A percentile compares a stretch with the other conserved stretches of the same genome.
phyloP scores from a whole-genome alignment of 2,329 filamentous ascomycete species.

The Fusarium tanahbumbuense region DNA sequence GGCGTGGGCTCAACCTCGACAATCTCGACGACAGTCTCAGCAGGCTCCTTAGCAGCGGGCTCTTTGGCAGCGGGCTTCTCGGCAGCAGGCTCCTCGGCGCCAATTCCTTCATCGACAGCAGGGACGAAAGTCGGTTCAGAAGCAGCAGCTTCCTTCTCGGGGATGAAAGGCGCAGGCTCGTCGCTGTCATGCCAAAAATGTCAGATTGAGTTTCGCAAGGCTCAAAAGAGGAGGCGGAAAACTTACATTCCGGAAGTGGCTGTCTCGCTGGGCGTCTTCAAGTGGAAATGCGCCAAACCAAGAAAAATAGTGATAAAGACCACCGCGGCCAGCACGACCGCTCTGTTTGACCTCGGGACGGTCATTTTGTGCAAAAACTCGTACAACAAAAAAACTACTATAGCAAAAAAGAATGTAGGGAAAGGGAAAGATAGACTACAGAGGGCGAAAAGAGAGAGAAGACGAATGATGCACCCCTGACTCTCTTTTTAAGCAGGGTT shows the following conservation, averaged over 20 bases:
- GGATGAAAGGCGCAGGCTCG: constrained; percentile 25
- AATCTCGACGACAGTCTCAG: constrained; percentile 1
- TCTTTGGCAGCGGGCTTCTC: neutral
- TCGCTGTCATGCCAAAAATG: neutral
- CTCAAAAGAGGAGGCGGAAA: neutral
- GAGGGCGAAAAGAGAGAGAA: neutral
- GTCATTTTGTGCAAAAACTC: constrained; percentile 8
- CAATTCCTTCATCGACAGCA: constrained; percentile 13
- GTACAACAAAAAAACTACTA: neutral
- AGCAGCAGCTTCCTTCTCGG: constrained; percentile 26
- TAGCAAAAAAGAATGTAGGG: neutral
- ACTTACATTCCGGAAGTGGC: constrained; percentile 14
- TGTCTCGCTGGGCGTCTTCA: constrained; percentile 17
- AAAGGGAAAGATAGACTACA: neutral
- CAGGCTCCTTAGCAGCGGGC: constrained; percentile 1
- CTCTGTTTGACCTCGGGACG: constrained; percentile 26
- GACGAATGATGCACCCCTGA: constrained; percentile 14
- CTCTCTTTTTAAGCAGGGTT: constrained; percentile 22
- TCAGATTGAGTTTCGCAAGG: neutral
- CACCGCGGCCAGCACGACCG: constrained; percentile 25
- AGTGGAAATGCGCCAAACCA: constrained; percentile 29
- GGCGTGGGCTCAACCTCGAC: constrained; percentile 2
- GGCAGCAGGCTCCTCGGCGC: constrained; percentile 4
- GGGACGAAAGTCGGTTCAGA: constrained; percentile 18
- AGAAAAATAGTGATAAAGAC: constrained; percentile 31